Base-by-base conservation (phyloP, 2,329 filamentous ascomycete genomes). In the Ascochyta viciae-villosae region DNA sequence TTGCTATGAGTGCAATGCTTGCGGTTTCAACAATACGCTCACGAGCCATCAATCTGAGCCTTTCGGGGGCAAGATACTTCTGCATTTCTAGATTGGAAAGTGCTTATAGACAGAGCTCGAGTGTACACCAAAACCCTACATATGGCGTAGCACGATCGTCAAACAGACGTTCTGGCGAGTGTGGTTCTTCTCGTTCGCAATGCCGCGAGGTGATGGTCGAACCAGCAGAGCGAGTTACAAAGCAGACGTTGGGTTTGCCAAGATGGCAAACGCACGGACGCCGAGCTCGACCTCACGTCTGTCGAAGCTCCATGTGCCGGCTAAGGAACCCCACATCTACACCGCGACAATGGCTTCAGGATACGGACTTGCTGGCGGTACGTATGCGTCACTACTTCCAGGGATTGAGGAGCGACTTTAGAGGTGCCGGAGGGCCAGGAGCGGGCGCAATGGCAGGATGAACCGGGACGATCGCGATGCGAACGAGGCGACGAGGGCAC, bases 311-410 rank as follows among this genome's bases (percentile, higher is more conserved):
- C 34, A 47, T 23, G 29, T 41, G 45, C 43, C 24, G 41, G 46
- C 42, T 38, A 56, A 43, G 46, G 57, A 64, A 66, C 64, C 67
- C 63, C 66, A 68, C 67, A 66, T 58, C 47, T 56, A 67, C 68
- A 71, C 65, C 62, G 57, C 71, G 57, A 79, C 69, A 73, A 94
- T 94, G 90, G 84, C 90, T 78, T 93, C 90, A 72, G 90, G 90
- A 80, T 94, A 88, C 78, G 90, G 90, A 78, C 83, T 96, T 77
- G 84, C 86, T 76, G 90, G 90, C 79, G 90, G 90, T 92, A 81
- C 70, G 87, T 82, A 58, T 48, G 3, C 35, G 4, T 7, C 8
- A 7, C 23, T 35, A n/a, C 12, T 19, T 29, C 27, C 35, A 54
- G 29, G 27, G 10, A 44, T 24, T 12, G 8, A 12, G 19, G 23